Evolutionary conservation across 306 rosid genomes (phyloP).

Genomic region (Corylus americana): DNA sequence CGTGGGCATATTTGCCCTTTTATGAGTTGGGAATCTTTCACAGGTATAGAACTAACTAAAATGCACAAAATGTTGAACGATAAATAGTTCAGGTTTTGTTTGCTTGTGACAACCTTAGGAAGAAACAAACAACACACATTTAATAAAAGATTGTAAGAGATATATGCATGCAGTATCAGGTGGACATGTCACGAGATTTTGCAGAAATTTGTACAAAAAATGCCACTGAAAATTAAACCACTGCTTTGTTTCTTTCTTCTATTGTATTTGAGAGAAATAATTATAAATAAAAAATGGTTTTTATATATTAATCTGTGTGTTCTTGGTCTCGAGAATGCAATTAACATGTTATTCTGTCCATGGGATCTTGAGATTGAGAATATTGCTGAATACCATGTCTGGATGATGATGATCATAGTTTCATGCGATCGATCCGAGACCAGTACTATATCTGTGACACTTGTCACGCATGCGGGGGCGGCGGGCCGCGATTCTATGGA

Average conservation of each 20-base stretch:
- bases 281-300: no score
- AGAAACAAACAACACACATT: no score
- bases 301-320: neutral
- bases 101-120: no score
- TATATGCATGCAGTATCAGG: neutral
- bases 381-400: constrained; percentile 1
- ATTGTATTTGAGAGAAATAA: no score
- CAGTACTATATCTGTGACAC: neutral
- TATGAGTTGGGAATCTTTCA: neutral
- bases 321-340: neutral
- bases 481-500: neutral
- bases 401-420: neutral
- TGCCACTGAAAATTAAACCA: neutral
- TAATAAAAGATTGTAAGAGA: no score
- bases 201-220: neutral
- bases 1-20: neutral
- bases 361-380: constrained; percentile 5
- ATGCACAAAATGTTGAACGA: no score
- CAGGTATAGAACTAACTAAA: no score
- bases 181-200: neutral
- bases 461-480: constrained; percentile 1
- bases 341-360: neutral
- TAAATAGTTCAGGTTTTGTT: no score
- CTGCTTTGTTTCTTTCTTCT: no score
- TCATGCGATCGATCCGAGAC: neutral